phyloP scores from a whole-genome alignment of 495 filamentous ascomycete species.

The Cetradonia linearis region DNA sequence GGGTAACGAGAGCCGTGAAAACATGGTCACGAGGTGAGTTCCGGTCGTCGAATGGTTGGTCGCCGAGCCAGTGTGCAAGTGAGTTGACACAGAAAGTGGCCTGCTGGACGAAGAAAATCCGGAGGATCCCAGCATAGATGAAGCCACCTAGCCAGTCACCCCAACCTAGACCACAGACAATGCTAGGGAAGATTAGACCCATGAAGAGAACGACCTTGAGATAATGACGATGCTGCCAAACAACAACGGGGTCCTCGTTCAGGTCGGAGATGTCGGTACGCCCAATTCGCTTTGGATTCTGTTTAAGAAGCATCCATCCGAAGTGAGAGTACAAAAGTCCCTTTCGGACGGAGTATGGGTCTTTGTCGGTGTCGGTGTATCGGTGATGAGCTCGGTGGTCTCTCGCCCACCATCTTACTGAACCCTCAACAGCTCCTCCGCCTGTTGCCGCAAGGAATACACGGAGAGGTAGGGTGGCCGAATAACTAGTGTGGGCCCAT shows the following conservation, averaged over 20 bases:
- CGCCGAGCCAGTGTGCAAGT: constrained; percentile 95
- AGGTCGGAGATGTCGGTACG: constrained; percentile 94
- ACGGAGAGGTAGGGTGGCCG: constrained; percentile 75
- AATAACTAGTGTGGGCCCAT: constrained; percentile 94
- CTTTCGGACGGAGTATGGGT: constrained; percentile 98
- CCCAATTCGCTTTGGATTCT: constrained; percentile 86
- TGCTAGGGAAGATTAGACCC: constrained; percentile 73
- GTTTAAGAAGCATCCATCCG: constrained; percentile 89
- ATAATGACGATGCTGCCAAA: constrained; percentile 93
- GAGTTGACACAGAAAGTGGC: constrained; percentile 99
- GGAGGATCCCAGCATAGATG: constrained; percentile 88
- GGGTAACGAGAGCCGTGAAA: constrained; percentile 88
- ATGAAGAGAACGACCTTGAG: constrained; percentile 80
- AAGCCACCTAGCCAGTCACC: constrained; percentile 84
- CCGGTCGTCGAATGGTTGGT: constrained; percentile 98
- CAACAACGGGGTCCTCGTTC: constrained; percentile 88
- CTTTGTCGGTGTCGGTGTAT: constrained; percentile 98
- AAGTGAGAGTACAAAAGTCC: constrained; percentile 31
- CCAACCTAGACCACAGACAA: constrained; percentile 81
- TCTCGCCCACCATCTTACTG: constrained; percentile 93
- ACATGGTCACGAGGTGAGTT: constrained; percentile 96
- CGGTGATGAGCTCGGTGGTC: constrained; percentile 97
- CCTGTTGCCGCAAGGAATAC: constrained; percentile 89
- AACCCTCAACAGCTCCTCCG: constrained; percentile 92
- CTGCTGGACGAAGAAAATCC: constrained; percentile 98